Base-by-base conservation (phyloP, 2,329 filamentous ascomycete species). In the Chalaropsis thielavioides region DNA sequence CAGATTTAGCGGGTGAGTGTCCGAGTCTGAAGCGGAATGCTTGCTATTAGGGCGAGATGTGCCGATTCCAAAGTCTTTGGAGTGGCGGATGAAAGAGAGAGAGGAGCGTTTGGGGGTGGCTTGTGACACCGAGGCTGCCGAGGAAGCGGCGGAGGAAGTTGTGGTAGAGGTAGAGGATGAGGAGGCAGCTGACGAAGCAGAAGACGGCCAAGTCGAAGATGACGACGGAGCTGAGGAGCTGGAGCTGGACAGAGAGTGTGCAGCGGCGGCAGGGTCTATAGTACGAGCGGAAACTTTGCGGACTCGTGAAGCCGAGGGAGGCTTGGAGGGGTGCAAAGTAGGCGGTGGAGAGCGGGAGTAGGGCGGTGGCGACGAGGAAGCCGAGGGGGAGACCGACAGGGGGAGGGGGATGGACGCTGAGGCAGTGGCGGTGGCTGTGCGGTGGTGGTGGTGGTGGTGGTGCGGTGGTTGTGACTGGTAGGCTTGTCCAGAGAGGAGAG, bases 1-100 rank as follows among this genome's bases (percentile, higher is more conserved):
- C 24, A 95, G 83, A 72, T 96, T 96, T 63, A 96, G 82, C 46
- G 92, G 92, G 75, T 96, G 92, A 2, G 85, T 87, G 73, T 92
- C 83, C 69, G 80, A 80, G 73, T 89, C 85, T 72, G 79, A 19
- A 35, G 46, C 60, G 17, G 58, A 10, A 27, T 65, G 75, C 73
- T 83, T 83, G 70, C 76, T 76, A 68, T 81, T n/a, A n/a, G n/a
- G 78, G 65, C 81, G 78, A 73, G 76, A 59, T 76, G 78, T 17
- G 73, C 73, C 38, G 76, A 77, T 68, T 68, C 75, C 74, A 27
- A 78, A 74, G 66, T 82, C 80, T 67, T 78, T 79, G 44, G 79
- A 75, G 68, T 80, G 76, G 67, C 80, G 77, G 65, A 72, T 73
- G 68, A 76, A 82, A 63, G 78, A 72, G 69, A 41, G 70, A 66